Conservation (phyloP, 2,329 filamentous ascomycete genomes). For the Sphaceloma murrayae region DNA sequence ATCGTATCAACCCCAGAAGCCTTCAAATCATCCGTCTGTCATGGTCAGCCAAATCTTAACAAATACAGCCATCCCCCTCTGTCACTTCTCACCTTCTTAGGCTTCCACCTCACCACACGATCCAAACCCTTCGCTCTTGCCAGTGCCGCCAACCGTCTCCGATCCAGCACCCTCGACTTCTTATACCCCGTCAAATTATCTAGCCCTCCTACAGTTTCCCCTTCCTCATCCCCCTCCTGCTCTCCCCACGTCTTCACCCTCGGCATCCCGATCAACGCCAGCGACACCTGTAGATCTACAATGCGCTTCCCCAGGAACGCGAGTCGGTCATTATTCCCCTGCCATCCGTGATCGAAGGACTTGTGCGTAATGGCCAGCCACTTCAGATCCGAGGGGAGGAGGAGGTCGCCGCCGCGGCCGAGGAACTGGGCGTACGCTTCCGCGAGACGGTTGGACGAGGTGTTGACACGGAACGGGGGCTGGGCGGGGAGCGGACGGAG, state of each 20-base stretch:
- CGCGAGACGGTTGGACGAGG: conserved; percentile 51
- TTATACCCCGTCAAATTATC: conserved; percentile 57
- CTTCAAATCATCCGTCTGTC: conserved; percentile 55
- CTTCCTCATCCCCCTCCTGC: conserved; percentile 25
- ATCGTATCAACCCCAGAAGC: conserved; percentile 67
- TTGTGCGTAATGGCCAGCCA: conserved; percentile 97
- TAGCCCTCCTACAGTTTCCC: conserved; percentile 62
- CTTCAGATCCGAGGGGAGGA: conserved; percentile 84
- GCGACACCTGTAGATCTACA: conserved; percentile 54
- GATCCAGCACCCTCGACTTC: conserved; percentile 53
- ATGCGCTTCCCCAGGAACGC: conserved; percentile 69
- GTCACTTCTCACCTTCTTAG: conserved; percentile 66
- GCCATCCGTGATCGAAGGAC: conserved; percentile 89
- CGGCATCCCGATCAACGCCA: conserved; percentile 45
- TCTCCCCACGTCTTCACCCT: conserved; percentile 12
- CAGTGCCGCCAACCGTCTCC: conserved; percentile 56
- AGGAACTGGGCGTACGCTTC: conserved; percentile 67
- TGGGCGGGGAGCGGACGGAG: conserved; percentile 48
- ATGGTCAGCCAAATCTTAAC: too few relatives aligned
- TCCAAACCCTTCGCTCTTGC: conserved; percentile 61
- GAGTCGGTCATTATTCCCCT: conserved; percentile 88
- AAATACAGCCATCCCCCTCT: too few relatives aligned
- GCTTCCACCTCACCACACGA: conserved; percentile 79
- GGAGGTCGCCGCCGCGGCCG: conserved; percentile 58
- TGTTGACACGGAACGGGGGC: conserved; percentile 59